Percentiles rank a stretch among this genome's conserved stretches.
Conservation (phyloP, 1,139 yeast species). For the Scheffersomyces titani region DNA sequence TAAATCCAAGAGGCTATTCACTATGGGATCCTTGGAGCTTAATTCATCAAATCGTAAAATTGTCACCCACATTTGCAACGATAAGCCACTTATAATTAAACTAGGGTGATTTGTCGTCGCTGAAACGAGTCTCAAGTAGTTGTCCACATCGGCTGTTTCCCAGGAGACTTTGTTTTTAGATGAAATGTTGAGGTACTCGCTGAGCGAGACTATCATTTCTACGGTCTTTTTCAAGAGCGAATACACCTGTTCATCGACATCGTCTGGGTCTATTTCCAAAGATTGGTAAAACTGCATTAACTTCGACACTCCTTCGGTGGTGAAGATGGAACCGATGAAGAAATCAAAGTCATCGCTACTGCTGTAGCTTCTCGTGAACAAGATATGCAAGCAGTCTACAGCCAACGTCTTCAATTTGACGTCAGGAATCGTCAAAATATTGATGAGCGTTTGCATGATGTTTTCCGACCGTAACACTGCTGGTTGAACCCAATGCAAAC, state of each 20-base stretch:
- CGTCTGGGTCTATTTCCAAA: constrained; percentile 67
- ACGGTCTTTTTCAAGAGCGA: constrained; percentile 85
- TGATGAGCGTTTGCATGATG: constrained; percentile 62
- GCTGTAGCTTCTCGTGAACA: constrained; percentile 79
- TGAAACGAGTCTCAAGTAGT: constrained; percentile 72
- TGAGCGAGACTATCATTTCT: constrained; percentile 88
- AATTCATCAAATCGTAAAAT: constrained; percentile 80
- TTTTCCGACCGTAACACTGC: constrained; percentile 68
- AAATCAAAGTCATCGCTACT: constrained; percentile 73
- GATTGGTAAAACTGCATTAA: constrained; percentile 66
- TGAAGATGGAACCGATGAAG: constrained; percentile 78
- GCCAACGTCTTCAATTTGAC: constrained; percentile 79
- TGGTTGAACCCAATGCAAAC: constrained; percentile 90
- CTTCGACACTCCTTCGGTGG: constrained; percentile 67
- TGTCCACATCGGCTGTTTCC: constrained; percentile 57
- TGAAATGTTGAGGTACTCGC: constrained; percentile 65
- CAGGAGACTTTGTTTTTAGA: constrained; percentile 41
- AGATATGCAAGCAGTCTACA: constrained; percentile 85
- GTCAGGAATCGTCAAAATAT: constrained; percentile 60
- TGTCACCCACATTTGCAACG: constrained; percentile 94
- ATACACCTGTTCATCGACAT: constrained; percentile 76
- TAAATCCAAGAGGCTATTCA: constrained; percentile 60
- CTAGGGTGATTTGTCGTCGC: constrained; percentile 84
- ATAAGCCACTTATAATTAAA: constrained; percentile 85
- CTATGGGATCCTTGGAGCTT: constrained; percentile 50